phyloP scores from a whole-genome alignment of 768 basidiomycete species.

The Mycena alexandri region DNA sequence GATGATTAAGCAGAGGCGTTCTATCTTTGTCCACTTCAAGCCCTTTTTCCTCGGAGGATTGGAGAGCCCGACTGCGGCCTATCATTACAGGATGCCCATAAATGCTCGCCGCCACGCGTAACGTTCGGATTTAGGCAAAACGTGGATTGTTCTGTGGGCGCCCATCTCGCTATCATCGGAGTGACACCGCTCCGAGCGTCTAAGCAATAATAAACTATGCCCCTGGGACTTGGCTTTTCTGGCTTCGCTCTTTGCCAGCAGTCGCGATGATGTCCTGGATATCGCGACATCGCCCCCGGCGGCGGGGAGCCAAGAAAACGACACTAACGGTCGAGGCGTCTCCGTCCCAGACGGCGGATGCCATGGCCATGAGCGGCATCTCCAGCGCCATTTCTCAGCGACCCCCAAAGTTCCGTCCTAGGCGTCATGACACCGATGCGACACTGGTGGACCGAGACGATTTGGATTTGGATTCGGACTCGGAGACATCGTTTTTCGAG shows the following conservation, averaged over 20 bases:
- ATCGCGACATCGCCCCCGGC: conserved; percentile 32
- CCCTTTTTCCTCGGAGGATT: too few relatives aligned
- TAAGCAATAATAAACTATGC: conserved; percentile 10
- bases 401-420: conserved; percentile 13
- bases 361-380: conserved; percentile 5
- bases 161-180: conserved; percentile 14
- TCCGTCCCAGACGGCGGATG: background rate
- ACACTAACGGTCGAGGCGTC: background rate
- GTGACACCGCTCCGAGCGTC: conserved; percentile 15
- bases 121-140: background rate
- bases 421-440: conserved; percentile 29
- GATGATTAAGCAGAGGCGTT: too few relatives aligned
- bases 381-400: conserved; percentile 21
- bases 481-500: conserved; percentile 29
- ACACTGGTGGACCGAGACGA: conserved; percentile 30
- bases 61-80: too few relatives aligned
- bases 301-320: conserved; percentile 25
- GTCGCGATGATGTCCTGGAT: conserved; percentile 36
- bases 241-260: conserved; percentile 29
- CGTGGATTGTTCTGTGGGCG: background rate
- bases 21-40: too few relatives aligned
- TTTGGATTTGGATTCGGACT: conserved; percentile 28
- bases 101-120: conserved; percentile 12
- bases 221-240: conserved; percentile 6
- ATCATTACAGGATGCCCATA: conserved; percentile 1